These are phyloP conservation scores for Elongisporangium senticosum DNA, from an alignment of 352 stramenopile species.

Conservation along the genomic window DNA sequence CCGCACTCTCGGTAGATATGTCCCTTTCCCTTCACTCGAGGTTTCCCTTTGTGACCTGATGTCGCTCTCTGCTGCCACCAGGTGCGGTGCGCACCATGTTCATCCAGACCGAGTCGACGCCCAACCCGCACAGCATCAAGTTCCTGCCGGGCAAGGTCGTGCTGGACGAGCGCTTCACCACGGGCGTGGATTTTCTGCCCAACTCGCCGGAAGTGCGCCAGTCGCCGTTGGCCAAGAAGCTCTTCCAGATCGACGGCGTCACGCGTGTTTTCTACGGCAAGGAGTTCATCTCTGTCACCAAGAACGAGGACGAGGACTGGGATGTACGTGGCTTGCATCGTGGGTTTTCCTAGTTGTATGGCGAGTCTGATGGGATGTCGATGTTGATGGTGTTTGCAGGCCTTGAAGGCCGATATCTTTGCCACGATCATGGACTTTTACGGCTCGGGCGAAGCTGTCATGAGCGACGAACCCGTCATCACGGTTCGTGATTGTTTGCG, in stretches of 20 bases:
- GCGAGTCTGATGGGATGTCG: too few species aligned
- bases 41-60: background rate
- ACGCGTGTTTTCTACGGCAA: conserved; percentile 96
- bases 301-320: conserved; percentile 93
- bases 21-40: too few species aligned
- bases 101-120: conserved; percentile 97
- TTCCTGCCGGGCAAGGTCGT: conserved; percentile 93
- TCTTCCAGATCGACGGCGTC: conserved; percentile 97
- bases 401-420: conserved; percentile 91
- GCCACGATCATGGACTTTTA: conserved; percentile 98
- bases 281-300: conserved; percentile 98
- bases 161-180: conserved; percentile 87
- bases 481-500: conserved; percentile 32
- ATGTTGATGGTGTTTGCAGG: conserved; percentile 20
- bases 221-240: conserved; percentile 92
- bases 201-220: conserved; percentile 81
- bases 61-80: background rate
- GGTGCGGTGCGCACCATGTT: conserved; percentile 90
- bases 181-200: conserved; percentile 84
- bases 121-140: conserved; percentile 98
- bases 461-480: conserved; percentile 84
- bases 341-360: too few species aligned
- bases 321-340: conserved; percentile 45
- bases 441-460: conserved; percentile 79
- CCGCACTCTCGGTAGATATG: background rate